Conservation (phyloP, 73 alveolate genomes). For the Symbiodinium natans region DNA sequence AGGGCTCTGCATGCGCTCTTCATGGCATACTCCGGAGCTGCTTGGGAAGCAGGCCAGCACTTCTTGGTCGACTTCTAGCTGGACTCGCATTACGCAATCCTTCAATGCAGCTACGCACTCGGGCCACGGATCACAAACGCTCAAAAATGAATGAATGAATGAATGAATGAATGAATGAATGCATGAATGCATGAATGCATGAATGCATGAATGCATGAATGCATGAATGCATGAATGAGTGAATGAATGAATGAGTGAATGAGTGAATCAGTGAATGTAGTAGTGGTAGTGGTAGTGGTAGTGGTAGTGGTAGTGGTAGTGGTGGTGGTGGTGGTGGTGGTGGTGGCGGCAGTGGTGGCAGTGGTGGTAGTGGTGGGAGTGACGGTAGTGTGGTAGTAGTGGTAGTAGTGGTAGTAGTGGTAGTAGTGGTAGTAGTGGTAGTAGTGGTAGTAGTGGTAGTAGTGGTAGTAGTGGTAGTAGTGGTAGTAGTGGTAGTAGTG, state of each 20-base stretch:
- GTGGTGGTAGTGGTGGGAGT: too few relatives aligned
- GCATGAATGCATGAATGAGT: too few relatives aligned
- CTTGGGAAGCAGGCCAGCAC: too few relatives aligned
- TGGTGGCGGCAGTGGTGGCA: background rate
- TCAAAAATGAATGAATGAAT: background rate
- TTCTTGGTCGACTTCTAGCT: constrained; percentile 15
- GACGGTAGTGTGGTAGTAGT: too few relatives aligned
- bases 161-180: background rate
- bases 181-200: background rate
- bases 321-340: background rate
- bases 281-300: too few relatives aligned
- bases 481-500: background rate
- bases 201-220: background rate
- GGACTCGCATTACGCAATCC: constrained; percentile 40
- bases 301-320: too few relatives aligned
- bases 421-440: background rate
- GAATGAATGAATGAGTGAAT: too few relatives aligned
- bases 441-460: background rate
- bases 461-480: background rate
- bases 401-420: too few relatives aligned
- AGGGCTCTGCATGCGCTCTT: too few relatives aligned
- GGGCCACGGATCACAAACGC: too few relatives aligned
- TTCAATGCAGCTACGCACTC: too few relatives aligned
- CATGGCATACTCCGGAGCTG: too few relatives aligned
- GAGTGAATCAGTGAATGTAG: background rate